A percentile compares a stretch with the other conserved stretches of the same genome.
These are phyloP conservation scores for Cairneyella variabilis DNA, from an alignment of 495 filamentous ascomycete genomes.

Conservation along the genomic window DNA sequence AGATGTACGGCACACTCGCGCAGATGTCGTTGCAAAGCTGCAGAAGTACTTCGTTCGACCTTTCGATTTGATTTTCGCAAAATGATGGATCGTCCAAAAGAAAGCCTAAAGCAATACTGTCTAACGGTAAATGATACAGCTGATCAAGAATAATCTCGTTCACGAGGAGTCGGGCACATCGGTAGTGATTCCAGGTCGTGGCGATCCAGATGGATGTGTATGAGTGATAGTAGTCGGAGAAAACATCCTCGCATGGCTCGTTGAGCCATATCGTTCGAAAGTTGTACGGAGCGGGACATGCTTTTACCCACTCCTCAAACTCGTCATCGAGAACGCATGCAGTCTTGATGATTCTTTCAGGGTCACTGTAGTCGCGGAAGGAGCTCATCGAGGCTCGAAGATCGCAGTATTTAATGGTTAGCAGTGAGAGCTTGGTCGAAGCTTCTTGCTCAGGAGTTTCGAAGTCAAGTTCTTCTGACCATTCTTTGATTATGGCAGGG, in stretches of 20 bases:
- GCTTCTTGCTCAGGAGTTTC: constrained; percentile 7
- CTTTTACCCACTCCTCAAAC: constrained; percentile 37
- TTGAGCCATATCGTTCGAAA: constrained; percentile 13
- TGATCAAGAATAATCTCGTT: constrained; percentile 32
- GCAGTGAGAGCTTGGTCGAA: constrained; percentile 5
- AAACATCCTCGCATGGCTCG: constrained; percentile 14
- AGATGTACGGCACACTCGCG: constrained; percentile 38
- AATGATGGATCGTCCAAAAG: neutral
- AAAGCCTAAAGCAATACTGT: neutral
- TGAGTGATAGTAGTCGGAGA: constrained; percentile 38
- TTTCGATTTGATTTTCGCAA: constrained; percentile 12
- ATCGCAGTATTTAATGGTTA: constrained; percentile 16
- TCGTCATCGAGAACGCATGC: constrained; percentile 40
- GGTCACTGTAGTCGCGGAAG: constrained; percentile 24
- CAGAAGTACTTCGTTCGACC: constrained; percentile 32
- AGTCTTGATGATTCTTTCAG: constrained; percentile 33
- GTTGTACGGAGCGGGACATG: constrained; percentile 27
- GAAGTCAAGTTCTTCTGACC: constrained; percentile 10
- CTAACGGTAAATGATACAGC: constrained; percentile 26
- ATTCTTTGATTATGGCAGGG: constrained; percentile 11
- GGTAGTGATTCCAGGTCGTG: constrained; percentile 45
- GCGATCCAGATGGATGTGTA: constrained; percentile 41
- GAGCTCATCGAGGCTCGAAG: constrained; percentile 16
- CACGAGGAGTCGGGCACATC: constrained; percentile 43
- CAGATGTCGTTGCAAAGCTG: constrained; percentile 44